A percentile compares a stretch with the other conserved stretches of the same genome.
Conservation (phyloP, 176 grass and related monocot species). For the Zoysia japonica region DNA sequence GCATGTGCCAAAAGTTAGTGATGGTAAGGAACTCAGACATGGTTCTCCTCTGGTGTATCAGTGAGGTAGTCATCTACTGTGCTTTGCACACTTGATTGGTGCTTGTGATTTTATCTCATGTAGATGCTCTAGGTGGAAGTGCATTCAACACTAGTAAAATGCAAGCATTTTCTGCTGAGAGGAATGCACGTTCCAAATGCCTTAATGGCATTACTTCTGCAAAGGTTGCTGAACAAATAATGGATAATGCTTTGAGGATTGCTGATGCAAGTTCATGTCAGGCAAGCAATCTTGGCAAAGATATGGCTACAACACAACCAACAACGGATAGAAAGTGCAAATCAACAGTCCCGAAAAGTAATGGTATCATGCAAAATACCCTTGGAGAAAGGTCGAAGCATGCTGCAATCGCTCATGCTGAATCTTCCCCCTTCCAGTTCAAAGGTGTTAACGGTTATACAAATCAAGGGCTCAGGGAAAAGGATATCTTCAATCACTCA, state of each 20-base stretch:
- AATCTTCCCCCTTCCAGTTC: slow-evolving; percentile 50
- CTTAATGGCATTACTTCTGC: slow-evolving; percentile 42
- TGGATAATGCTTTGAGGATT: slow-evolving; percentile 50
- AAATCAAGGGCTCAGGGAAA: slow-evolving; percentile 49
- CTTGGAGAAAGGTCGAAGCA: slow-evolving; percentile 45
- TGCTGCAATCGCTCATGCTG: slow-evolving; percentile 39
- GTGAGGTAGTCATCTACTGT: slow-evolving; percentile 11
- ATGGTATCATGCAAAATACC: slow-evolving; percentile 29
- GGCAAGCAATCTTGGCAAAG: slow-evolving; percentile 47
- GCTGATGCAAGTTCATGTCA: slow-evolving; percentile 44
- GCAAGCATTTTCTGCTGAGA: slow-evolving; percentile 36
- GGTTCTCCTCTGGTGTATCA: not conserved
- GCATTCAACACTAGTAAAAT: slow-evolving; percentile 22
- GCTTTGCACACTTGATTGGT: slow-evolving; percentile 17
- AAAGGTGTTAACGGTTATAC: slow-evolving; percentile 36
- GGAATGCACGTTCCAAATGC: slow-evolving; percentile 36
- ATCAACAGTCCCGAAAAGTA: slow-evolving; percentile 43
- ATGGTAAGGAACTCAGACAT: slow-evolving; percentile 43
- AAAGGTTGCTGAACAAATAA: slow-evolving; percentile 39
- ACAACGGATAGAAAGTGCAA: slow-evolving; percentile 39
- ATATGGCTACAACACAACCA: slow-evolving; percentile 46
- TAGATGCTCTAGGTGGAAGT: slow-evolving; percentile 53
- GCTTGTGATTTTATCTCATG: slow-evolving; percentile 19
- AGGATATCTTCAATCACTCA: slow-evolving; percentile 84
- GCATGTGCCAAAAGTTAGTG: slow-evolving; percentile 31